Percentiles rank a stretch among this genome's conserved stretches.
These are phyloP conservation scores for Epichloe hybrida DNA, from an alignment of 2,329 filamentous ascomycete species.

Conservation along the genomic window DNA sequence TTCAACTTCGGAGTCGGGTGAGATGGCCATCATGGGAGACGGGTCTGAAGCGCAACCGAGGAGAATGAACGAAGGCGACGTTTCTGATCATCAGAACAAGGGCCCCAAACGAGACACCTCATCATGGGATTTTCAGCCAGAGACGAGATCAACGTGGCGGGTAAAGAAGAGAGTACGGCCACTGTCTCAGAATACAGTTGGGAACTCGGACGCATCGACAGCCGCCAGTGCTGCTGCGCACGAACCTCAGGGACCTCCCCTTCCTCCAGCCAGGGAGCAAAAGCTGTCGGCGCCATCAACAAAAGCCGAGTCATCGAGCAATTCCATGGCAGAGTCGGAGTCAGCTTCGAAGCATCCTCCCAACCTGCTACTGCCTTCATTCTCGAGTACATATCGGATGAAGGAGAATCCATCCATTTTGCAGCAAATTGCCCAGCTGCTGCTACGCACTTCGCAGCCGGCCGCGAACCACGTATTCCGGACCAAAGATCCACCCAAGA, in stretches of 20 bases:
- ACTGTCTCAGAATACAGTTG: conserved; percentile 28
- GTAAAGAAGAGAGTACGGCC: conserved; percentile 33
- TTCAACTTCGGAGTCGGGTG: conserved; percentile 27
- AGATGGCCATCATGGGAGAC: conserved; percentile 44
- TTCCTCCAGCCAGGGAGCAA: conserved; percentile 1
- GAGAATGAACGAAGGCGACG: conserved; percentile 29
- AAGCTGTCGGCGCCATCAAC: conserved; percentile 6
- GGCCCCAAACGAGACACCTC: conserved; percentile 15
- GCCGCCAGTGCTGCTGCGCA: conserved; percentile 2
- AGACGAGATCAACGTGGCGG: conserved; percentile 19
- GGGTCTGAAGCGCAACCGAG: conserved; percentile 41
- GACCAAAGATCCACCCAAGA: conserved; percentile 51
- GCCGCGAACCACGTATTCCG: conserved; percentile 60
- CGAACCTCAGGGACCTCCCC: conserved; percentile 3
- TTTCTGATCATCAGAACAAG: conserved; percentile 24
- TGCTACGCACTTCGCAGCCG: conserved; percentile 41
- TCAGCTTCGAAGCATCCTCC: conserved; percentile 29
- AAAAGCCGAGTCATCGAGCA: conserved; percentile 11
- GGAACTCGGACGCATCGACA: conserved; percentile 24
- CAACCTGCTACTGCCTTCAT: conserved; percentile 58
- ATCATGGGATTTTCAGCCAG: conserved; percentile 19
- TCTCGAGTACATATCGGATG: conserved; percentile 52
- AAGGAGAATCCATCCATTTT: conserved; percentile 57
- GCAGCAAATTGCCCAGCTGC: conserved; percentile 47
- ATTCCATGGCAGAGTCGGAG: conserved; percentile 28